Evolutionary conservation across 2,329 filamentous ascomycete species (phyloP).

Genomic region (Colletotrichum sp.): DNA sequence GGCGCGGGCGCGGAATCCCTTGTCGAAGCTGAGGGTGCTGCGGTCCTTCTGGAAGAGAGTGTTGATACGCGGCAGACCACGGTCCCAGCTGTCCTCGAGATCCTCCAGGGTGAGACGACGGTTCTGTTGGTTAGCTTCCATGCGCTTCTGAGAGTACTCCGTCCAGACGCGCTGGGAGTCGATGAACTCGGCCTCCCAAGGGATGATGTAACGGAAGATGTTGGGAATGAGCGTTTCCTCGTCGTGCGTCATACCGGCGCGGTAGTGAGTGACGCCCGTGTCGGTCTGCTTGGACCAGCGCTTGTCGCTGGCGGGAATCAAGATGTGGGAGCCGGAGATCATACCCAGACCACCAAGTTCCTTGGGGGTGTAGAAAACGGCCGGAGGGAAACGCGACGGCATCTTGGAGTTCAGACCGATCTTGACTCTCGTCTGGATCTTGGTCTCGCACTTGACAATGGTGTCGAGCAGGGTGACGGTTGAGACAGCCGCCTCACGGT

Average conservation of each 20-base stretch:
- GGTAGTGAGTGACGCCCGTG: constrained; percentile 94
- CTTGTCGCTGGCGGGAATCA: constrained; percentile 97
- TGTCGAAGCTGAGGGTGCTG: constrained; percentile 96
- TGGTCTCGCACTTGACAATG: constrained; percentile 99
- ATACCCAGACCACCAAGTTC: constrained; percentile 96
- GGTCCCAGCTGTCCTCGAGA: constrained; percentile 97
- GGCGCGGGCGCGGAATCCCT: constrained; percentile 92
- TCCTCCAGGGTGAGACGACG: constrained; percentile 93
- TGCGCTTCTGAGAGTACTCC: constrained; percentile 96
- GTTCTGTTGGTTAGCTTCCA: constrained; percentile 97
- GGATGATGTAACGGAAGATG: constrained; percentile 99
- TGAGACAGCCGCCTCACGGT: constrained; percentile 95
- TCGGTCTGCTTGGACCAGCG: constrained; percentile 99
- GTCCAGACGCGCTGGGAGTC: constrained; percentile 99
- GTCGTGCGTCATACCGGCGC: constrained; percentile 96
- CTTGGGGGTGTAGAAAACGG: constrained; percentile 98
- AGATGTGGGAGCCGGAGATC: constrained; percentile 98
- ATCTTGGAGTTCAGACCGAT: constrained; percentile 99
- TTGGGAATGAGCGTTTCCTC: constrained; percentile 98
- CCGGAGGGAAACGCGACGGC: constrained; percentile 97
- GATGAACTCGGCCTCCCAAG: constrained; percentile 98
- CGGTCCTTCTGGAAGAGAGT: constrained; percentile 98
- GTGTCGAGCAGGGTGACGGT: constrained; percentile 94
- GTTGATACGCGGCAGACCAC: constrained; percentile 96
- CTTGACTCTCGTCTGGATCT: constrained; percentile 98